Evolutionary conservation across 768 basidiomycete genomes (phyloP).

Genomic region (Lactifluus piperatus): DNA sequence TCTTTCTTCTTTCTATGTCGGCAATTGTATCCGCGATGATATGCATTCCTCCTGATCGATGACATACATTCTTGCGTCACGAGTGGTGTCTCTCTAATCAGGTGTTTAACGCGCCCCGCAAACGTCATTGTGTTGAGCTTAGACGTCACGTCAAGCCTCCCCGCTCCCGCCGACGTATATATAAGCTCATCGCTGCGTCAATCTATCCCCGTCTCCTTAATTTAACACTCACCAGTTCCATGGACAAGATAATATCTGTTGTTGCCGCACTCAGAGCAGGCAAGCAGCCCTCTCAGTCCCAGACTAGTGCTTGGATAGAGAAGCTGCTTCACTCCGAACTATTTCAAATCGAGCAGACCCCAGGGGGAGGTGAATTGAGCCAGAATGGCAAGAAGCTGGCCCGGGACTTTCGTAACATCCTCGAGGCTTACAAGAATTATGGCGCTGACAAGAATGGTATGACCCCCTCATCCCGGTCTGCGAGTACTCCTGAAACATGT

Average conservation of each 20-base stretch:
- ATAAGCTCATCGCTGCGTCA: neutral
- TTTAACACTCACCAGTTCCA: constrained; percentile 22
- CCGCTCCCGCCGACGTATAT: neutral
- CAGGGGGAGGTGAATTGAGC: constrained; percentile 38
- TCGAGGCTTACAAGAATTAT: constrained; percentile 51
- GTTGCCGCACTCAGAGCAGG: constrained; percentile 63
- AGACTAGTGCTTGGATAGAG: constrained; percentile 45
- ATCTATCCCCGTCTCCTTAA: neutral
- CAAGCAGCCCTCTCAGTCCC: constrained; percentile 57
- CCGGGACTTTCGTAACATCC: constrained; percentile 39
- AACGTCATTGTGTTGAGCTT: constrained; percentile 1
- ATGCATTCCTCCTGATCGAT: neutral
- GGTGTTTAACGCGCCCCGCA: neutral
- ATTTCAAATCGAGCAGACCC: constrained; percentile 35
- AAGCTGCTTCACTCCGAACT: constrained; percentile 44
- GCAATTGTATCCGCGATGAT: neutral
- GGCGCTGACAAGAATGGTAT: constrained; percentile 50
- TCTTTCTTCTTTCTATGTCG: neutral
- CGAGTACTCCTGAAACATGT: neutral
- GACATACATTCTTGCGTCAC: neutral
- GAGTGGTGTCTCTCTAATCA: neutral
- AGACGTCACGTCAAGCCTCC: neutral
- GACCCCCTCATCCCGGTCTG: neutral
- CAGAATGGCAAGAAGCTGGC: constrained; percentile 47
- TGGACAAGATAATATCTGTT: constrained; percentile 57